Base-by-base conservation (phyloP, 139 green algal species). In the Chlorella sp. region DNA sequence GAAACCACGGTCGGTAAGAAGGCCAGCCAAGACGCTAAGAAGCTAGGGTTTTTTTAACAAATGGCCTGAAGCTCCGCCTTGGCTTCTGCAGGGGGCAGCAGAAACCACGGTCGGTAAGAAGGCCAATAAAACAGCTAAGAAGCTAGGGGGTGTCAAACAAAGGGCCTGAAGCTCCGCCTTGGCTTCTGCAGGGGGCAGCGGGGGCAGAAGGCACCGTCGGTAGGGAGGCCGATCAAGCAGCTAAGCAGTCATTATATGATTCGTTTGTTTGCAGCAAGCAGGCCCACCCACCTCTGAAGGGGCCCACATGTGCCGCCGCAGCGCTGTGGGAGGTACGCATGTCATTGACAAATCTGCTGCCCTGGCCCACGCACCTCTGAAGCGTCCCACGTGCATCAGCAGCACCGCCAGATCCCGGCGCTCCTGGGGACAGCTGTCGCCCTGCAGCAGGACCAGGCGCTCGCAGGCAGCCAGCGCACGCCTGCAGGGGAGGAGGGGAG, bases 401-500 rank as follows among this genome's bases (percentile, higher is more conserved):
- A 97, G 81, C 9, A 96, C 91, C 0, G 86, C 95, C 32, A 96
- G 88, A 77, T 96, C 92, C 5, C 94, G 91, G 42, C 94, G 89
- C 87, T 94, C 93, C n/a, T 86, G 71, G 34, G 91, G 82, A 75
- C 61, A 84, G 30, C 40, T 53, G 32, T 94, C 92, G 3, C 94
- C 94, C 22, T 81, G 82, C 81, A 97, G 90, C 91, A 97, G 89
- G 37, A 96, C 95, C 86, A 97, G 91, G 21, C 96, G 93, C 94
- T 98, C 95, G 34, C 61, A 87, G 4, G 95, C 94, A 12, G 95
- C 94, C 28, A 90, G 18, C 19, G 93, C 92, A 7, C 95, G 91
- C 78, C 86, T 89, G 86, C 40, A 73, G 69, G n/a, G 37, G 24
- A 48, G 22, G 42, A 48, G 26, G 48, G 48, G 53, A 37, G 48